Evolutionary conservation across 768 basidiomycete species (phyloP).

Genomic region (Rhizopogon vulgaris): DNA sequence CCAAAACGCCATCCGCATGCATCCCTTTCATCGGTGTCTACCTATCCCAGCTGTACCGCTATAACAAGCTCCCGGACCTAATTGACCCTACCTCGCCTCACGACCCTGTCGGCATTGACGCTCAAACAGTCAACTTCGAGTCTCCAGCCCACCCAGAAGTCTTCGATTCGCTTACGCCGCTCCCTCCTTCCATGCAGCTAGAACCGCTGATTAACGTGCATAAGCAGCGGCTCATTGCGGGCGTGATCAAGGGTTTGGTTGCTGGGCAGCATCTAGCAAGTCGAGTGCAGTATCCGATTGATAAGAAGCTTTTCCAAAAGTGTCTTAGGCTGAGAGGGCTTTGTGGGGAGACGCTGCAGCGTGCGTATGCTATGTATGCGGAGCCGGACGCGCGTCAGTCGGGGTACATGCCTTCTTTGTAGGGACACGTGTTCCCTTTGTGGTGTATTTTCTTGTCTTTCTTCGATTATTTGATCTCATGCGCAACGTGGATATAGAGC

Average conservation of each 20-base stretch:
- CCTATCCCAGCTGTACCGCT: conserved; percentile 61
- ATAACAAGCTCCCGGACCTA: conserved; percentile 66
- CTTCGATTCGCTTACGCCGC: conserved; percentile 63
- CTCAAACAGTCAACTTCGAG: conserved; percentile 55
- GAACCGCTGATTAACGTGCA: conserved; percentile 87
- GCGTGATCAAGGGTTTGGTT: conserved; percentile 74
- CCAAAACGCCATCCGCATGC: conserved; percentile 49
- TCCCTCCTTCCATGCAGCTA: conserved; percentile 72
- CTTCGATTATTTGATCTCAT: too few relatives aligned
- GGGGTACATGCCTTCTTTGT: conserved; percentile 7
- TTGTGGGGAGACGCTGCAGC: conserved; percentile 47
- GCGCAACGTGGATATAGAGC: too few relatives aligned
- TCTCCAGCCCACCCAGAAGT: conserved; percentile 73
- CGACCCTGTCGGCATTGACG: conserved; percentile 59
- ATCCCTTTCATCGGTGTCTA: conserved; percentile 73
- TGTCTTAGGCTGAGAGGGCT: conserved; percentile 68
- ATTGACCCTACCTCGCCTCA: conserved; percentile 80
- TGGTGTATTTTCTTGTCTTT: too few relatives aligned
- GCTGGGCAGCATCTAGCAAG: conserved; percentile 80
- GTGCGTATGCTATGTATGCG: conserved; percentile 35
- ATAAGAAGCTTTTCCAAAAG: conserved; percentile 71
- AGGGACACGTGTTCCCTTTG: too few relatives aligned
- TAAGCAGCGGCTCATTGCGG: conserved; percentile 78
- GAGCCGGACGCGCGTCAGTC: conserved; percentile 13
- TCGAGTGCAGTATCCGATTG: conserved; percentile 59